Evolutionary conservation across 768 basidiomycete genomes (phyloP).

Genomic region (Fomitopsis pulvina): DNA sequence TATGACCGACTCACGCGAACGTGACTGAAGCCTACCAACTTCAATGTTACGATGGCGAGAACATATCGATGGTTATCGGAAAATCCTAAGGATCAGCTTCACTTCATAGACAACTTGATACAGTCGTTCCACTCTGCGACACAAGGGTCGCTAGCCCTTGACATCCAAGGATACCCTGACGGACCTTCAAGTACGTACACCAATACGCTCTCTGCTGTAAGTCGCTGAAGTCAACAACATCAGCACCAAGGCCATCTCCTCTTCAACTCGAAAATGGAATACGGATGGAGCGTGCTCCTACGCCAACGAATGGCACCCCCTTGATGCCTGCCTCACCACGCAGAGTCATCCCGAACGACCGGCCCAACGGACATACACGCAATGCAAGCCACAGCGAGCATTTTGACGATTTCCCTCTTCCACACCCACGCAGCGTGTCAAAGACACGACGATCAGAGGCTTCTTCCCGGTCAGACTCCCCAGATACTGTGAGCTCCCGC

Average conservation of each 20-base stretch:
- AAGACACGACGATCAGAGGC: slow-evolving; percentile 9
- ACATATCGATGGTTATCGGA: slow-evolving; percentile 91
- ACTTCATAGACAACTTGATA: slow-evolving; percentile 64
- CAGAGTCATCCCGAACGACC: slow-evolving; percentile 14
- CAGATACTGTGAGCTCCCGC: slow-evolving; percentile 9
- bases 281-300: slow-evolving; percentile 25
- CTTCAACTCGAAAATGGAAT: slow-evolving; percentile 6
- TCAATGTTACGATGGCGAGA: slow-evolving; percentile 83
- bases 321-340: slow-evolving; percentile 17
- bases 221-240: slow-evolving; percentile 3
- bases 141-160: slow-evolving; percentile 38
- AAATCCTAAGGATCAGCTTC: slow-evolving; percentile 57
- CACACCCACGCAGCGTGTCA: slow-evolving; percentile 6
- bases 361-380: slow-evolving; percentile 6
- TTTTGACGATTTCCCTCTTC: slow-evolving; percentile 4
- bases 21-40: slow-evolving; percentile 45
- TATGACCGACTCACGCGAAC: slow-evolving; percentile 4
- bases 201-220: not conserved
- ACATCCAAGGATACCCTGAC: slow-evolving; percentile 49
- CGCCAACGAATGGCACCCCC: slow-evolving; percentile 18
- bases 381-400: slow-evolving; percentile 8
- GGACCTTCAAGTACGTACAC: slow-evolving; percentile 27
- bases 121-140: slow-evolving; percentile 43
- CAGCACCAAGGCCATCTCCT: slow-evolving; percentile 8
- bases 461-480: slow-evolving; percentile 12